Conservation (phyloP, 139 green algal genomes). For the Pseudopediastrum boryanum region DNA sequence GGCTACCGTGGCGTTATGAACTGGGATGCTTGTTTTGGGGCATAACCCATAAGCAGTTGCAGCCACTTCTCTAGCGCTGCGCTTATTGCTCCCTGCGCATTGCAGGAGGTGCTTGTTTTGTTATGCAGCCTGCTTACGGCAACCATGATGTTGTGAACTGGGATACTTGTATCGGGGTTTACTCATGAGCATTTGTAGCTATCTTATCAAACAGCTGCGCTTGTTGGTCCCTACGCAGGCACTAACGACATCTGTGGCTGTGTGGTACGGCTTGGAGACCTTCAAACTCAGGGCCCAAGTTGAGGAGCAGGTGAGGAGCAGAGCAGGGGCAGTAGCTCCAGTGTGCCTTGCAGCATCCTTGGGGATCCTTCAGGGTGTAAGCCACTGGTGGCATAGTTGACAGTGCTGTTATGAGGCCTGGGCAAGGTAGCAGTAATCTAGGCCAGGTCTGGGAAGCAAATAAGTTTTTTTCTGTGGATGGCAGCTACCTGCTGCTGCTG, state of each 20-base stretch:
- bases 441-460: too few relatives aligned
- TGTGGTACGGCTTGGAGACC: slow-evolving; percentile 66
- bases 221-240: slow-evolving; percentile 37
- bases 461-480: too few relatives aligned
- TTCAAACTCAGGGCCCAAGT: slow-evolving; percentile 54
- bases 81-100: background rate
- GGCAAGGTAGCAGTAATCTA: too few relatives aligned
- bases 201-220: background rate
- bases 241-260: slow-evolving; percentile 61
- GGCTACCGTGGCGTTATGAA: too few relatives aligned
- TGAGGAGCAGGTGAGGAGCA: background rate
- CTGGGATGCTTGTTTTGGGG: too few relatives aligned
- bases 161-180: background rate
- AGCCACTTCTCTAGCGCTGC: background rate
- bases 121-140: too few relatives aligned
- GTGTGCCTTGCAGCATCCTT: too few relatives aligned
- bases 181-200: background rate
- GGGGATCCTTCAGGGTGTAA: too few relatives aligned
- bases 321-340: background rate
- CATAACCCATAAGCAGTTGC: background rate
- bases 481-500: too few relatives aligned
- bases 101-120: background rate
- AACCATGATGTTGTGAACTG: too few relatives aligned
- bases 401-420: too few relatives aligned
- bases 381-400: too few relatives aligned